These are phyloP conservation scores for Corymbia calophylla DNA, from an alignment of 441 rosid genomes.

Conservation along the genomic window DNA sequence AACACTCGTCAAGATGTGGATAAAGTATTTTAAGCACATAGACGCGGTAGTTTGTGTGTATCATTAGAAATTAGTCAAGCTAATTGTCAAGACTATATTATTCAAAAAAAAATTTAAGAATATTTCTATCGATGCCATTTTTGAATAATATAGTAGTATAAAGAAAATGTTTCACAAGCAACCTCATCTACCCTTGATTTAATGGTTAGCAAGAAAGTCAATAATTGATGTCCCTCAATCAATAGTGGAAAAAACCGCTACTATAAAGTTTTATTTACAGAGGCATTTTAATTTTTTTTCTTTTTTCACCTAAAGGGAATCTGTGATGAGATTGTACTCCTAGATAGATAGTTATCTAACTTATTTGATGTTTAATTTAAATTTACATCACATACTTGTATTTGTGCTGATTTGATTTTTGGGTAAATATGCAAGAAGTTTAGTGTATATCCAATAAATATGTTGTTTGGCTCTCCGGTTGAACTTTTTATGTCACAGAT, in stretches of 20 bases:
- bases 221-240: not conserved
- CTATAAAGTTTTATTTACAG: too few species aligned
- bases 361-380: too few species aligned
- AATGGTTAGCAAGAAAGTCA: not conserved
- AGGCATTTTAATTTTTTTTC: not conserved
- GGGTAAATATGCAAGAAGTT: not conserved
- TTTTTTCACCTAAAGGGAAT: not conserved
- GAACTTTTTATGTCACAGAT: not conserved
- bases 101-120: rapidly evolving
- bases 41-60: not conserved
- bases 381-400: not conserved
- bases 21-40: not conserved
- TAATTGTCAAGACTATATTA: not conserved
- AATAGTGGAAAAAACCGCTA: too few species aligned
- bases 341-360: not conserved
- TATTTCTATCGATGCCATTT: not conserved
- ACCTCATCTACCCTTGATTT: not conserved
- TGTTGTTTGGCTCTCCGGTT: not conserved
- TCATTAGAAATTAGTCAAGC: not conserved
- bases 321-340: not conserved
- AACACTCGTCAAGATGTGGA: too few species aligned
- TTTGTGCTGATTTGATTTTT: rapidly evolving
- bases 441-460: not conserved
- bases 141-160: not conserved
- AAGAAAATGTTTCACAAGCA: not conserved